These are phyloP conservation scores for peach (Prunus persica) DNA, from an alignment of 306 rosid genomes.

Conservation along the genomic window DNA sequence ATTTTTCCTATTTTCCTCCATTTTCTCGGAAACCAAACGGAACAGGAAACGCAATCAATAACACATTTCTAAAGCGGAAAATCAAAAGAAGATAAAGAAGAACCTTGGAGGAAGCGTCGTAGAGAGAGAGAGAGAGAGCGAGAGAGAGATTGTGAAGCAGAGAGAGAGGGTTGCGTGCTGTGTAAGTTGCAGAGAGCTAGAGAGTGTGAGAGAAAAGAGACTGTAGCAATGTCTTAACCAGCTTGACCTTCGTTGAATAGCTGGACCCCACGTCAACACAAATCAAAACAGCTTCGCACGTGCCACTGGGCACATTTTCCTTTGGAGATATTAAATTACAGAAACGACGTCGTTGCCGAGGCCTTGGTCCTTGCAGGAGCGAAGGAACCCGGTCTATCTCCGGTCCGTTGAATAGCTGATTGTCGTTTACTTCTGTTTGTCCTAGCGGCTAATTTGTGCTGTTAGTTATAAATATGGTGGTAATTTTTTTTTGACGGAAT, in stretches of 20 bases:
- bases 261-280: conserved; percentile 27
- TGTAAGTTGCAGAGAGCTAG: not conserved
- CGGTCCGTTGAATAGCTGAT: no score
- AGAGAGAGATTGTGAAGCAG: conserved; percentile 15
- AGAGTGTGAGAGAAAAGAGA: not conserved
- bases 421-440: no score
- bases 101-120: not conserved
- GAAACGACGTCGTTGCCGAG: no score
- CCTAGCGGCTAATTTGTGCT: no score
- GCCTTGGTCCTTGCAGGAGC: no score
- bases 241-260: not conserved
- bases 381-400: no score
- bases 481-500: no score
- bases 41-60: not conserved
- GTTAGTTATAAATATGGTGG: no score
- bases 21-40: conserved; percentile 31
- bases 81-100: not conserved
- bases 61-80: not conserved
- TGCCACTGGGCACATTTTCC: no score
- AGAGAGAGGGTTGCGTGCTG: conserved; percentile 14
- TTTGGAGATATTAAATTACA: no score
- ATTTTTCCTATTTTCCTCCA: conserved; percentile 8
- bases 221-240: not conserved
- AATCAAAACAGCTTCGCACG: no score
- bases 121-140: not conserved